Evolutionary conservation across 352 stramenopile species (phyloP).

Genomic region (Saprolegnia parasitica): DNA sequence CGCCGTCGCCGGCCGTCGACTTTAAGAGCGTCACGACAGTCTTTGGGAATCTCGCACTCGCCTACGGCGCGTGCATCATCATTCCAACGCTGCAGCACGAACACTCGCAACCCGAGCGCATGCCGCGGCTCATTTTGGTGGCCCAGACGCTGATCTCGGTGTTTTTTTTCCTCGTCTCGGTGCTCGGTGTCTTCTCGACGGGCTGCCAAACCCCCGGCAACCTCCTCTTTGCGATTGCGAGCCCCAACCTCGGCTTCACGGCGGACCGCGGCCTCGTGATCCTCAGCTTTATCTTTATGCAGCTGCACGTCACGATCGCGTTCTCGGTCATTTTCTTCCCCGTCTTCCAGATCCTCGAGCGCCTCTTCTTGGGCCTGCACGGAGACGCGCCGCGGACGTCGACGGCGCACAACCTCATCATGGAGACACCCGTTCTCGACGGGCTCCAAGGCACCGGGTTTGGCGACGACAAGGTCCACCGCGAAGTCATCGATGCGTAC

Average conservation of each 20-base stretch:
- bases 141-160: conserved; percentile 25
- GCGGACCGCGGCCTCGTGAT: conserved; percentile 16
- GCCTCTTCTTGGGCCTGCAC: conserved; percentile 27
- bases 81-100: conserved; percentile 28
- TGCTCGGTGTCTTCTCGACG: conserved; percentile 56
- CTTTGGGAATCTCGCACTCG: conserved; percentile 34
- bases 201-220: conserved; percentile 79
- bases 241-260: conserved; percentile 27
- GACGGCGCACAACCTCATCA: not conserved
- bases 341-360: conserved; percentile 29
- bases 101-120: conserved; percentile 23
- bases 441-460: not conserved
- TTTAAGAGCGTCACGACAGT: conserved; percentile 50
- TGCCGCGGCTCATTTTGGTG: conserved; percentile 24
- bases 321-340: conserved; percentile 29
- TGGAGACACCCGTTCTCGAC: not conserved
- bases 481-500: not conserved
- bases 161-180: conserved; percentile 48
- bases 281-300: conserved; percentile 26
- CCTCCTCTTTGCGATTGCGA: conserved; percentile 28
- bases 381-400: not conserved
- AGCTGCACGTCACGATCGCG: conserved; percentile 29
- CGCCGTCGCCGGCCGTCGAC: conserved; percentile 40
- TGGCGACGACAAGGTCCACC: conserved; percentile 10
- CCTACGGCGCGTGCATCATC: conserved; percentile 28